Conservation (phyloP, 208 protist species). For the Acanthamoeba rhysodes region DNA sequence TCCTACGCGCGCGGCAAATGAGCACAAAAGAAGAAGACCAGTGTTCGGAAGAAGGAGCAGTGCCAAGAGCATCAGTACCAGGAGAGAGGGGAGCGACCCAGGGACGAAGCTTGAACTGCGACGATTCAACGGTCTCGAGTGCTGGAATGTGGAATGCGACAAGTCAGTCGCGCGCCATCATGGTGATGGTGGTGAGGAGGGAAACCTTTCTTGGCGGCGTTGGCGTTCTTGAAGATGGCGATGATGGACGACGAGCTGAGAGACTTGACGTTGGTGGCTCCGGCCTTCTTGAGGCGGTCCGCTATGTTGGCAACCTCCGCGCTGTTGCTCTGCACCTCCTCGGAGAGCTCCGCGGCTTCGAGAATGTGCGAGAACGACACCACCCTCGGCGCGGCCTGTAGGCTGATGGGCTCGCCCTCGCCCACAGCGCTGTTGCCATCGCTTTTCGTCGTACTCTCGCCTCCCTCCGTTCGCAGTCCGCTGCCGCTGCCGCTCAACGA, state of each 20-base stretch:
- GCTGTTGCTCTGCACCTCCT: neutral
- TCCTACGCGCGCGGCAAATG: too few relatives aligned
- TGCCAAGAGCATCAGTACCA: too few relatives aligned
- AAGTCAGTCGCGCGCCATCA: neutral
- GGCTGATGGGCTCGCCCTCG: too few relatives aligned
- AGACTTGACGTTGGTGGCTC: neutral
- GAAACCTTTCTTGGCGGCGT: neutral
- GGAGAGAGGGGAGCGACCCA: neutral
- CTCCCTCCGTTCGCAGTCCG: too few relatives aligned
- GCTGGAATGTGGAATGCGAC: neutral
- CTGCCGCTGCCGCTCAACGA: too few relatives aligned
- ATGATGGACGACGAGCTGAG: neutral
- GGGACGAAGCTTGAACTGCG: neutral
- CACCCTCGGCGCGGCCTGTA: neutral
- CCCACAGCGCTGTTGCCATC: neutral
- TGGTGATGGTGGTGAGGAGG: neutral
- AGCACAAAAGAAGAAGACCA: neutral
- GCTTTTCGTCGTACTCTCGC: neutral
- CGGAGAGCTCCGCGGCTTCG: neutral
- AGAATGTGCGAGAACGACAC: constrained; percentile 13
- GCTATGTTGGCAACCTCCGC: neutral
- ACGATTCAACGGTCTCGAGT: neutral
- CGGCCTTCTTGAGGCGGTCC: neutral
- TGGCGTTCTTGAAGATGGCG: constrained; percentile 8
- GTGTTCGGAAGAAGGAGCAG: neutral